phyloP scores from a whole-genome alignment of 169 alveolate species.

The Miamiensis avidus region DNA sequence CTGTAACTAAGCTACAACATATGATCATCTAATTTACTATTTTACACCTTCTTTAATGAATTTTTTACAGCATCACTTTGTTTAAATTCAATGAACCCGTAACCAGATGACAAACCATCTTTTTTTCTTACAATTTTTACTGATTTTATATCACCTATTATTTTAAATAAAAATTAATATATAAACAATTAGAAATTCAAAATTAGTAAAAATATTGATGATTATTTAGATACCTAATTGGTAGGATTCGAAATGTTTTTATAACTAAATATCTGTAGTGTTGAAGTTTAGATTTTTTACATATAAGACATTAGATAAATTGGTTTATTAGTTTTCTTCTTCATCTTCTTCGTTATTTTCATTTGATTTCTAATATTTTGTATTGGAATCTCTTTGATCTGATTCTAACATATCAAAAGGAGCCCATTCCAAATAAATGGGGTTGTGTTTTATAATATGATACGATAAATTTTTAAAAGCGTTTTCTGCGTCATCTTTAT shows the following conservation, averaged over 20 bases:
- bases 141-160: slow-evolving; percentile 43
- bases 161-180: no score
- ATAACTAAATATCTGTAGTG: slow-evolving; percentile 48
- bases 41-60: slow-evolving; percentile 59
- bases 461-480: slow-evolving; percentile 66
- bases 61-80: slow-evolving; percentile 53
- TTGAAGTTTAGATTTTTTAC: slow-evolving; percentile 68
- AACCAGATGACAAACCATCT: slow-evolving; percentile 62
- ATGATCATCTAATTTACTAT: slow-evolving; percentile 59
- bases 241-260: no score
- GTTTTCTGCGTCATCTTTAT: slow-evolving; percentile 52
- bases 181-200: no score
- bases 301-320: slow-evolving; percentile 44
- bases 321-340: slow-evolving; percentile 31
- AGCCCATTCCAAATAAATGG: slow-evolving; percentile 70
- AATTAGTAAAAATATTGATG: no score
- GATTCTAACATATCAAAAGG: slow-evolving; percentile 41
- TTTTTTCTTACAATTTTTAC: slow-evolving; percentile 53
- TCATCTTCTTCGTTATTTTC: slow-evolving; percentile 35
- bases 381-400: background rate
- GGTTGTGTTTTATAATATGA: slow-evolving; percentile 31
- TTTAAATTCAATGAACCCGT: slow-evolving; percentile 75
- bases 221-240: no score
- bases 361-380: background rate
- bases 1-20: slow-evolving; percentile 50